Conservation (phyloP, 2,329 filamentous ascomycete genomes). For the Fusarium sp. region DNA sequence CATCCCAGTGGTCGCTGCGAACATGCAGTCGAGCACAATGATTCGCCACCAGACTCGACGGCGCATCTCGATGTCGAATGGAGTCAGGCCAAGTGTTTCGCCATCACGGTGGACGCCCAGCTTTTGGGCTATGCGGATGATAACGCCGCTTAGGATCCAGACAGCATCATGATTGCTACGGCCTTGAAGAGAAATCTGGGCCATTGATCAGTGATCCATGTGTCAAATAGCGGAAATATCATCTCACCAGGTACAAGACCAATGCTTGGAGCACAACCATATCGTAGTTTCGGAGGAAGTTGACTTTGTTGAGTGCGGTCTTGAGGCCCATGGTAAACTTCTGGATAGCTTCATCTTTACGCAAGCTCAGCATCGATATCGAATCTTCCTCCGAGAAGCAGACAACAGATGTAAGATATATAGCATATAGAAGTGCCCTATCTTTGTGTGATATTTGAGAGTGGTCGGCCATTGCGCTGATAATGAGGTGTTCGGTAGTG, state of each 20-base stretch:
- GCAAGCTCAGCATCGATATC: neutral
- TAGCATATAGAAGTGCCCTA: constrained; percentile 4
- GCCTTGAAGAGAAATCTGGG: neutral
- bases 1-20: constrained; percentile 18
- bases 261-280: constrained; percentile 10
- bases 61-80: constrained; percentile 16
- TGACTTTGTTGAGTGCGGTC: constrained; percentile 9
- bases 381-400: neutral
- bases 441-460: neutral
- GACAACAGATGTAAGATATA: neutral
- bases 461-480: constrained; percentile 14
- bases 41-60: constrained; percentile 26
- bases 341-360: constrained; percentile 4
- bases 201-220: neutral
- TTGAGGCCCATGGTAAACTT: constrained; percentile 17
- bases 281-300: constrained; percentile 13
- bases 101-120: constrained; percentile 23
- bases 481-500: constrained; percentile 9
- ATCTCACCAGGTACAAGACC: neutral
- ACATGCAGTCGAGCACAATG: constrained; percentile 18
- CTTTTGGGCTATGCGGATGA: constrained; percentile 19
- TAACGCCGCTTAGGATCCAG: constrained; percentile 11
- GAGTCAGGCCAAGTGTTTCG: neutral
- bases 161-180: constrained; percentile 20
- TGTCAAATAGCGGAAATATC: accelerated